Conservation (phyloP, 768 basidiomycete species). For the Pleurotus djamor region DNA sequence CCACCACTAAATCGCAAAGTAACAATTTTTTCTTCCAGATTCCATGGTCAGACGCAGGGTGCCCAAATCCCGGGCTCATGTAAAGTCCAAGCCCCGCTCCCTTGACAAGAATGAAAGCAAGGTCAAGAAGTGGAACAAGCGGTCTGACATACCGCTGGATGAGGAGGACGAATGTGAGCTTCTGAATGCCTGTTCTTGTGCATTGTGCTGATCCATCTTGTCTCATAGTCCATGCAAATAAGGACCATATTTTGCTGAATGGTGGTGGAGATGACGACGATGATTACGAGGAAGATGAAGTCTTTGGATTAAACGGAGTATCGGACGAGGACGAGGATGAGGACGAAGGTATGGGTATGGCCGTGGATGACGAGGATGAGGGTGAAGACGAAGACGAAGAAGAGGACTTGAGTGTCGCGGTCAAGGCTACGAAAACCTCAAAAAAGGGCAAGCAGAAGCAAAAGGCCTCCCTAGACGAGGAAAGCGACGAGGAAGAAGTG, state of each 20-base stretch:
- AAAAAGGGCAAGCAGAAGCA: too few relatives aligned
- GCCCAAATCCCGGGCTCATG: constrained; percentile 24
- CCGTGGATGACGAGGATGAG: constrained; percentile 29
- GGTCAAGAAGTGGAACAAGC: constrained; percentile 66
- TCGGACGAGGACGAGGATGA: constrained; percentile 44
- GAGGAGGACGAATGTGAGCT: constrained; percentile 77
- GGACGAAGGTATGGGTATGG: constrained; percentile 30
- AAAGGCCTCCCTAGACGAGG: too few relatives aligned
- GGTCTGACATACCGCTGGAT: constrained; percentile 69
- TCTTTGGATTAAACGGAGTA: constrained; percentile 71
- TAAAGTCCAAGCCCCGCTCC: constrained; percentile 40
- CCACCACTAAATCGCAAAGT: too few relatives aligned
- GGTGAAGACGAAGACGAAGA: constrained; percentile 63
- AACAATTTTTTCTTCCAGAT: not conserved
- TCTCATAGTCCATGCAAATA: constrained; percentile 62
- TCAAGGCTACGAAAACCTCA: too few relatives aligned
- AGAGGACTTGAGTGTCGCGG: not conserved
- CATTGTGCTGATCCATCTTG: constrained; percentile 7
- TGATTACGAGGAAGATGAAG: constrained; percentile 70
- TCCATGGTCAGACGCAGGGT: constrained; percentile 32
- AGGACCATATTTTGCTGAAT: constrained; percentile 78
- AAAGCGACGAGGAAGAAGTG: too few relatives aligned
- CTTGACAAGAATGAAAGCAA: constrained; percentile 49
- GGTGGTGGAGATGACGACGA: constrained; percentile 53
- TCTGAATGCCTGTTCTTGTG: not conserved